Evolutionary conservation across 768 basidiomycete species (phyloP), one percentile per base, ranked within the genome.

Genomic region (Russula brevipes): DNA sequence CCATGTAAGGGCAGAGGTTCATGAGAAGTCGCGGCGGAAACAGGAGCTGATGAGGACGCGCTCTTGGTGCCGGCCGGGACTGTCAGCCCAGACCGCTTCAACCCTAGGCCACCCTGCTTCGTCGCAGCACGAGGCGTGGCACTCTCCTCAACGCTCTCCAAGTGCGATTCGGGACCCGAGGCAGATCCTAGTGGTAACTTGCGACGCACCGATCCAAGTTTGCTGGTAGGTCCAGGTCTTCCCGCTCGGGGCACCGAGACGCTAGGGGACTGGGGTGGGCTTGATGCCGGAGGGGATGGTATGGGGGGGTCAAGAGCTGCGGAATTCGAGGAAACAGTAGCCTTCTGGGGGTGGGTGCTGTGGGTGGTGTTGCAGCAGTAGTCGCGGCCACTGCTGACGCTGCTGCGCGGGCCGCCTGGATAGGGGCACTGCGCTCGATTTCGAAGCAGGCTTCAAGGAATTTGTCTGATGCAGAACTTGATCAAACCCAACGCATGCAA

Each of bases 361-460:
- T 63, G 1, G 73, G 69, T 33, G 68, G 63, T 39, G 68, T 67
- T 4, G 69, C 57, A 54, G 71, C 60, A 24, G 61, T 54, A 4
- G 73, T 41, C 12, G 61, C 4, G 74, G 14, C 17, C 16, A 38
- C 44, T 24, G 74, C 71, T n/a, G 78, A 66, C 11, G 83, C 79
- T 44, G 72, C 66, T 1, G 76, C 78, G 30, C 85, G 84, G 38
- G 94, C 92, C 11, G 89, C 87, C 72, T 97, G 91, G 63, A 99
- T 92, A 98, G 78, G 10, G 95, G 94, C 10, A 89, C 75, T 6
- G 94, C 91, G 35, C 88, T 88, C 47, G 83, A 77, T 59, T 87
- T 87, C 10, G 94, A 95, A 0, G 97, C 97, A 35, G 96, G 89
- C 72, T 98, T 99, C 64, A 99, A 79, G 0, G 86, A 84, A 64